Evolutionary conservation across 495 filamentous ascomycete genomes (phyloP).

Genomic region (Xylaria nigripes): DNA sequence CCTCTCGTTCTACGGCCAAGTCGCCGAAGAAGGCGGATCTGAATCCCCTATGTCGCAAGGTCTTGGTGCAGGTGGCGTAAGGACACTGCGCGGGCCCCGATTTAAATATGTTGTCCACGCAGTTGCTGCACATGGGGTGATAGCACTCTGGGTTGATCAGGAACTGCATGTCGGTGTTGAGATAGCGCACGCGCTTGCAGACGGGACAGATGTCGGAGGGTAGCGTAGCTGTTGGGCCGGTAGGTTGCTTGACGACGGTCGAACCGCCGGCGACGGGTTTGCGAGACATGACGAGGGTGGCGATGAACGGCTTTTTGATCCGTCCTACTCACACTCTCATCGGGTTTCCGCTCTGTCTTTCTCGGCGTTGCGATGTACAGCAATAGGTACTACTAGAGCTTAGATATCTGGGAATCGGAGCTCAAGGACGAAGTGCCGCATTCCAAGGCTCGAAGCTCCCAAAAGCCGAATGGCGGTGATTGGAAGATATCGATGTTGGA

Average conservation of each 20-base stretch:
- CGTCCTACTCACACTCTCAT: background rate
- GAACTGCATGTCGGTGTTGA: conserved; percentile 88
- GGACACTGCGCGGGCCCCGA: conserved; percentile 85
- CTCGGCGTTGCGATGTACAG: too few relatives aligned
- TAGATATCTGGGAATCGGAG: too few relatives aligned
- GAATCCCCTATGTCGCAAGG: conserved; percentile 76
- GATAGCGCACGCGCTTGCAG: conserved; percentile 91
- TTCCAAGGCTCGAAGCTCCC: too few relatives aligned
- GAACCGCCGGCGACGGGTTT: conserved; percentile 10
- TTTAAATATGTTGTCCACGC: conserved; percentile 90
- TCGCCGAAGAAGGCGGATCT: conserved; percentile 85
- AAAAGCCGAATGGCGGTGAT: too few relatives aligned
- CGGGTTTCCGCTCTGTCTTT: too few relatives aligned
- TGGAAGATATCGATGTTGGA: too few relatives aligned
- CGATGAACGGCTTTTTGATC: background rate
- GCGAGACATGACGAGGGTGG: conserved; percentile 24
- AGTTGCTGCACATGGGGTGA: conserved; percentile 94
- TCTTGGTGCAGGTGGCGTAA: conserved; percentile 75
- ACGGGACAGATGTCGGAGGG: conserved; percentile 81
- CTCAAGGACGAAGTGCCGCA: too few relatives aligned
- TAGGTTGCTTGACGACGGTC: conserved; percentile 2
- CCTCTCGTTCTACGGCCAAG: conserved; percentile 83
- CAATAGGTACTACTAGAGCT: too few relatives aligned
- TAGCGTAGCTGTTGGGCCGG: conserved; percentile 7
- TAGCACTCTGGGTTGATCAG: conserved; percentile 97